A percentile compares a stretch with the other conserved stretches of the same genome.
phyloP scores from a whole-genome alignment of 768 basidiomycete genomes.

The Antrodiella citrinella region DNA sequence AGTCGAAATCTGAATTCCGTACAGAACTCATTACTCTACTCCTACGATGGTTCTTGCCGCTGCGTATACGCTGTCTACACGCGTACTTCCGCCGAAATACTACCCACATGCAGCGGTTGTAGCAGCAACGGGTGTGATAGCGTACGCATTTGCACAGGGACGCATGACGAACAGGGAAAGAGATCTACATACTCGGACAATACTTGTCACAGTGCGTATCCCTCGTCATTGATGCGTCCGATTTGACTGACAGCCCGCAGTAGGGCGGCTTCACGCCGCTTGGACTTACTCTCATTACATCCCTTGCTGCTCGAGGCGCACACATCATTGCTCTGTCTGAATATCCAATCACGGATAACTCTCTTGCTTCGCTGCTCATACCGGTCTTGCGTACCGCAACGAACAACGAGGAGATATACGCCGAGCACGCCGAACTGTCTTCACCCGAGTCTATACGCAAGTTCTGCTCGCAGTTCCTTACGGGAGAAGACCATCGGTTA shows the following conservation, averaged over 20 bases:
- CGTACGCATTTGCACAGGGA: constrained; percentile 60
- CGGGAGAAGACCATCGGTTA: constrained; percentile 56
- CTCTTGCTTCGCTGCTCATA: constrained; percentile 50
- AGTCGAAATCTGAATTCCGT: neutral
- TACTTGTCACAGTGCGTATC: constrained; percentile 60
- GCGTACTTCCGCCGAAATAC: constrained; percentile 50
- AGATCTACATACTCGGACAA: constrained; percentile 61
- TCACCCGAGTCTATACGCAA: constrained; percentile 58
- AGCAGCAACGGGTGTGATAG: constrained; percentile 35
- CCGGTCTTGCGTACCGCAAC: constrained; percentile 59
- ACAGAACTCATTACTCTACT: neutral
- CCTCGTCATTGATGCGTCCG: neutral
- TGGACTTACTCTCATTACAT: constrained; percentile 59
- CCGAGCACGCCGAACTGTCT: constrained; percentile 67
- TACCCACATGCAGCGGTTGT: constrained; percentile 42
- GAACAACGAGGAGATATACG: constrained; percentile 70
- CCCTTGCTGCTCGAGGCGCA: constrained; percentile 66
- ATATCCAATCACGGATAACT: constrained; percentile 41
- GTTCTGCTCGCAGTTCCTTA: constrained; percentile 64
- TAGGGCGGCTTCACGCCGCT: constrained; percentile 73
- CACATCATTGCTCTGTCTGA: constrained; percentile 71
- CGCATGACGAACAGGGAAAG: constrained; percentile 64
- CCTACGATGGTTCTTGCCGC: constrained; percentile 47
- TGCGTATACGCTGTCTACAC: constrained; percentile 28
- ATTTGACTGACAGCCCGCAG: constrained; percentile 2